phyloP scores from a whole-genome alignment of 2,329 filamentous ascomycete species.

The Pezizomycotina sp. region DNA sequence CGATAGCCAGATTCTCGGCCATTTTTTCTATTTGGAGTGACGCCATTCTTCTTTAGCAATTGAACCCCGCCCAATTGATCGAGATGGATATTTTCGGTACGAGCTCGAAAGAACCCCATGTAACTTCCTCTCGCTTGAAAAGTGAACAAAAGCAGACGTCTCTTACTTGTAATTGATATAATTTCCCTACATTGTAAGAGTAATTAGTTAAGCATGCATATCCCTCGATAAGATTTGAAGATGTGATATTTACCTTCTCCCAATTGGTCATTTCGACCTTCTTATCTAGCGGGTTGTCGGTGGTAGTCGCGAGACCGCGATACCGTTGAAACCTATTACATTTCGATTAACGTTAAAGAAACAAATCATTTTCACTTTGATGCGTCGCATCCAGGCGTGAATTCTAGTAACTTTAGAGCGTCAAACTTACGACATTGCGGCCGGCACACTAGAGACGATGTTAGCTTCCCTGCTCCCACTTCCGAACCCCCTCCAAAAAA shows the following conservation, averaged over 20 bases:
- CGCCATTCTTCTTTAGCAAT: neutral
- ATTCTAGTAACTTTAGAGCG: too few species aligned
- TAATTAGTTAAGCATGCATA: conserved; percentile 23
- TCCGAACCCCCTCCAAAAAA: too few species aligned
- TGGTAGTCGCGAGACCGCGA: conserved; percentile 55
- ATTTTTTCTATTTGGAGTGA: conserved; percentile 58
- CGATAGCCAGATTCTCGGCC: conserved; percentile 88
- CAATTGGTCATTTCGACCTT: conserved; percentile 98
- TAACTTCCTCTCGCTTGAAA: too few species aligned
- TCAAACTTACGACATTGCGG: too few species aligned
- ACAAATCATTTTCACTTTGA: neutral
- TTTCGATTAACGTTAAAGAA: too few species aligned
- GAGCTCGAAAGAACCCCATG: conserved; percentile 7
- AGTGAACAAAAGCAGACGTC: neutral
- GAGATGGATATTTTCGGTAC: conserved; percentile 4
- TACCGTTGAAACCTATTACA: conserved; percentile 21
- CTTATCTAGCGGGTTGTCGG: conserved; percentile 70
- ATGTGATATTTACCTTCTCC: conserved; percentile 46
- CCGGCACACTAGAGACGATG: too few species aligned
- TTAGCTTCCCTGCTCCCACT: too few species aligned
- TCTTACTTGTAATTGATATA: conserved; percentile 81
- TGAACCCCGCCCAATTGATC: too few species aligned
- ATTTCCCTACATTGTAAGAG: conserved; percentile 41
- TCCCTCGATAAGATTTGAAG: conserved; percentile 3
- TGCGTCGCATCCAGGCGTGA: neutral